Evolutionary conservation across 2,329 filamentous ascomycete species (phyloP).

Genomic region (Penicillium sp.): DNA sequence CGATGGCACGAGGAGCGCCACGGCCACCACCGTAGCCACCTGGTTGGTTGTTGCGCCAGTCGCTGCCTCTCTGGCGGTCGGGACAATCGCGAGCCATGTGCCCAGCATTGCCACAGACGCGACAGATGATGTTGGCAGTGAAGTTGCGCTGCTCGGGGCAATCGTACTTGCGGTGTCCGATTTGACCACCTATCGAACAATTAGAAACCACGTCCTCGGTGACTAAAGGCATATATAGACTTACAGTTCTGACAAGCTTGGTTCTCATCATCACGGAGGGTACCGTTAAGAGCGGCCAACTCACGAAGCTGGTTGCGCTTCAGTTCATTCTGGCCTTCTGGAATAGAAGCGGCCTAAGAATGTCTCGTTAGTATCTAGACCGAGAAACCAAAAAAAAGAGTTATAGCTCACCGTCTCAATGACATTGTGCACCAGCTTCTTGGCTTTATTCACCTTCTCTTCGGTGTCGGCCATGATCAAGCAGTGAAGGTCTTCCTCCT

Average conservation of each 20-base stretch:
- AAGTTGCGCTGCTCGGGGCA: constrained; percentile 97
- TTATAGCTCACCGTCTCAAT: constrained; percentile 84
- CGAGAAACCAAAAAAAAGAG: neutral
- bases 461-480: constrained; percentile 99
- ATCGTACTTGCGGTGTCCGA: constrained; percentile 97
- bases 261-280: constrained; percentile 97
- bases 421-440: constrained; percentile 96
- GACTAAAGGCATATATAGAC: constrained; percentile 21
- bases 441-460: constrained; percentile 99
- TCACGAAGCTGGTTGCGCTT: constrained; percentile 98
- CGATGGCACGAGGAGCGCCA: constrained; percentile 61
- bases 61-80: constrained; percentile 83
- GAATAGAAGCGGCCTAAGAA: constrained; percentile 87
- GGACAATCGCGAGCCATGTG: constrained; percentile 99
- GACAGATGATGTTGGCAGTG: constrained; percentile 99
- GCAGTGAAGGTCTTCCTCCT: constrained; percentile 98
- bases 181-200: constrained; percentile 68
- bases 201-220: constrained; percentile 17
- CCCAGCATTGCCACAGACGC: constrained; percentile 94
- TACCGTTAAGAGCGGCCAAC: constrained; percentile 96
- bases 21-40: constrained; percentile 51
- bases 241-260: constrained; percentile 96
- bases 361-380: constrained; percentile 28
- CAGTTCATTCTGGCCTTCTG: constrained; percentile 96
- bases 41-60: constrained; percentile 70